A percentile compares a stretch with the other conserved stretches of the same genome.
phyloP scores from a whole-genome alignment of 495 filamentous ascomycete species.

The Daldinia childiae region DNA sequence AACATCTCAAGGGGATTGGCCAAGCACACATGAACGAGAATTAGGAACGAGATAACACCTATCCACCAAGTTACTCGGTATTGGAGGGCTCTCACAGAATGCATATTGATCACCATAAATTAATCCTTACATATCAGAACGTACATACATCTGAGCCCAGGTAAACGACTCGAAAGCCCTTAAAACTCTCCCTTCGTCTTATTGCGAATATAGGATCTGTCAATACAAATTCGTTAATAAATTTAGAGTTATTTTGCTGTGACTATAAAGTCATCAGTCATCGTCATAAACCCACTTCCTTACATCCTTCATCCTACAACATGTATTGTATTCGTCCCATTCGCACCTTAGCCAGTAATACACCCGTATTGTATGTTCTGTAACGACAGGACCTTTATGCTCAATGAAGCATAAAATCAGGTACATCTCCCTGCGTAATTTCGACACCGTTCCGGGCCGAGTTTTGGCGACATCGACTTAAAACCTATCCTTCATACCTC shows the following conservation, averaged over 20 bases:
- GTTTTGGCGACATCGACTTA: neutral
- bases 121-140: neutral
- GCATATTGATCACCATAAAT: neutral
- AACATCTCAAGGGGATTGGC: no score
- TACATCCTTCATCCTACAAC: constrained; percentile 1
- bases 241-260: constrained; percentile 11
- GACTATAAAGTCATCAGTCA: constrained; percentile 3
- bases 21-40: no score
- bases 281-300: constrained; percentile 4
- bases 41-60: no score
- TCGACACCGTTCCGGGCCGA: neutral
- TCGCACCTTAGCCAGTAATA: constrained; percentile 1
- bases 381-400: constrained; percentile 34
- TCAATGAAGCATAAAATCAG: constrained; percentile 8
- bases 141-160: neutral
- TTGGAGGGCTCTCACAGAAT: neutral
- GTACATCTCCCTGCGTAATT: neutral
- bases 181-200: neutral
- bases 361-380: constrained; percentile 6
- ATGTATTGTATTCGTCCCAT: constrained; percentile 9
- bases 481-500: neutral
- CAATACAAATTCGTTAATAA: neutral
- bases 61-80: no score
- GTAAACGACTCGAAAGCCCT: neutral
- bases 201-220: neutral